Conservation (phyloP, 2,329 filamentous ascomycete genomes). For the Cephalotrichum gorgonifer region DNA sequence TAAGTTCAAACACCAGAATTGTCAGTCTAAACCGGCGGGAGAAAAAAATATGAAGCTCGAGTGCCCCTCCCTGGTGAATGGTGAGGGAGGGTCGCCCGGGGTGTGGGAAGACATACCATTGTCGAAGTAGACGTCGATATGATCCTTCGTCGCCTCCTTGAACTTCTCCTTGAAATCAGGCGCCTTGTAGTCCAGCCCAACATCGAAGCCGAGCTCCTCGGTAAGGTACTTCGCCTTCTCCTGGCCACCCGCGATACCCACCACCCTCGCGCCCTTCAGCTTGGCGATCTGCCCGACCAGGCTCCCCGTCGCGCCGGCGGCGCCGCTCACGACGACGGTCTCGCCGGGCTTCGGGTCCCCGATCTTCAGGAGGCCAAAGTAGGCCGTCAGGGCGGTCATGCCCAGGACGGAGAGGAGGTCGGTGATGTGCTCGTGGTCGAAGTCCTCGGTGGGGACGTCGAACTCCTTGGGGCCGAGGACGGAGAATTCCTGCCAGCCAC, state of each 20-base stretch:
- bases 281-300: conserved; percentile 72
- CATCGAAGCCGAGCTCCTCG: conserved; percentile 55
- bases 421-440: conserved; percentile 27
- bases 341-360: conserved; percentile 59
- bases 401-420: conserved; percentile 55
- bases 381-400: conserved; percentile 63
- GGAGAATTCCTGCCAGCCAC: conserved; percentile 59
- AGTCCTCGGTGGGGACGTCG: conserved; percentile 16
- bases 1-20: neutral
- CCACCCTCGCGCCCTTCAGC: conserved; percentile 50
- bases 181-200: conserved; percentile 60
- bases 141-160: conserved; percentile 43
- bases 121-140: conserved; percentile 64
- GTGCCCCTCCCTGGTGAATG: too few relatives aligned
- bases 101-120: conserved; percentile 33
- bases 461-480: conserved; percentile 38
- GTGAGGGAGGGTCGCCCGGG: too few relatives aligned
- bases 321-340: conserved; percentile 67
- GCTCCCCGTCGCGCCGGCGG: conserved; percentile 68
- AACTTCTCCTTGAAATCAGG: conserved; percentile 50
- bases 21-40: neutral
- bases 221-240: conserved; percentile 59
- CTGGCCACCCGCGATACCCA: conserved; percentile 55
- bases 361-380: conserved; percentile 62
- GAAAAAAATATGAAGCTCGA: neutral